A percentile compares a stretch with the other conserved stretches of the same genome.
Conservation (phyloP, 352 stramenopile genomes). For the Nothophytophthora sp. region DNA sequence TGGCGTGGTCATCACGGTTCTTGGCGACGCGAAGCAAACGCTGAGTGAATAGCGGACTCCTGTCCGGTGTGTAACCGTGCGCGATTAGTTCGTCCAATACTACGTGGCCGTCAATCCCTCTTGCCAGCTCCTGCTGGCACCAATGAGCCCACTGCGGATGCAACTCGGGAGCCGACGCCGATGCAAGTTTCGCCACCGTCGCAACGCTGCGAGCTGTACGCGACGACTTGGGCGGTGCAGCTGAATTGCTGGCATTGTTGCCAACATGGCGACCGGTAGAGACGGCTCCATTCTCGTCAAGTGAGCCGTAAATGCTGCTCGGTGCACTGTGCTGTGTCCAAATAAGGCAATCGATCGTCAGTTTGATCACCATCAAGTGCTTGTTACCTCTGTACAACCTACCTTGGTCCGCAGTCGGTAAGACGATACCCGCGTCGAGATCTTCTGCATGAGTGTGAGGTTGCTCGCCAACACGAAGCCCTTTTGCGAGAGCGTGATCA, state of each 20-base stretch:
- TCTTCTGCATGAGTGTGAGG: slow-evolving; percentile 57
- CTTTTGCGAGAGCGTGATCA: slow-evolving; percentile 56
- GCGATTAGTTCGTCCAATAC: slow-evolving; percentile 53
- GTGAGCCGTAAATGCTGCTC: slow-evolving; percentile 44
- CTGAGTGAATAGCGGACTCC: slow-evolving; percentile 59
- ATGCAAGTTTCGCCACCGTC: slow-evolving; percentile 19
- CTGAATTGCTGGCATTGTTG: slow-evolving; percentile 4
- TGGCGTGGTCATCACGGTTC: slow-evolving; percentile 28
- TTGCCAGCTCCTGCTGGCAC: slow-evolving; percentile 57
- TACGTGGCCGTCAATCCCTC: slow-evolving; percentile 61
- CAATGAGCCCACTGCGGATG: slow-evolving; percentile 69
- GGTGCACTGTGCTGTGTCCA: slow-evolving; percentile 34
- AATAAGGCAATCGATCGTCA: slow-evolving; percentile 15
- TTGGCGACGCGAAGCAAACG: slow-evolving; percentile 32
- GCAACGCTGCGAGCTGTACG: slow-evolving; percentile 23
- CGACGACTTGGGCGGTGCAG: slow-evolving; percentile 13
- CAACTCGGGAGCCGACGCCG: slow-evolving; percentile 25
- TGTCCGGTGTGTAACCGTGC: slow-evolving; percentile 51
- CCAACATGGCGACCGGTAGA: not conserved
- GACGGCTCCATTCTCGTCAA: slow-evolving; percentile 3
- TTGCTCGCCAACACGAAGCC: slow-evolving; percentile 62
- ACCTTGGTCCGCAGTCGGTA: slow-evolving; percentile 46
- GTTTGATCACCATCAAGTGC: not conserved
- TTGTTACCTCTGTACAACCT: slow-evolving; percentile 1
- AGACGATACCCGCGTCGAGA: slow-evolving; percentile 57